These are phyloP conservation scores for Dothiorella sarmentorum DNA, from an alignment of 2,329 filamentous ascomycete genomes.

Conservation along the genomic window DNA sequence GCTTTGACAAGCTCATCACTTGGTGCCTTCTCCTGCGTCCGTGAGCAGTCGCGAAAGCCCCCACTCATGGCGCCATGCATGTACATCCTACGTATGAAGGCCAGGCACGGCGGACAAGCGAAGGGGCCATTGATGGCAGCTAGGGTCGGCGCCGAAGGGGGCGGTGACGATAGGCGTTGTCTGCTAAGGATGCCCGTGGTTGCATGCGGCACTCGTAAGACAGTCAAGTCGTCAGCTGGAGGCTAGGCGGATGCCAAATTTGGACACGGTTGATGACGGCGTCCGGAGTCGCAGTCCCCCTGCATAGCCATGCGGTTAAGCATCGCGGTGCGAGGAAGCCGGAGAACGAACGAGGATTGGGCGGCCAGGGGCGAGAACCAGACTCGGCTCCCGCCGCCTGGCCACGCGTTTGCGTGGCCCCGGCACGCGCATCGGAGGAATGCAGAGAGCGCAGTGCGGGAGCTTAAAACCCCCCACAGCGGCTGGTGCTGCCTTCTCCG, in stretches of 20 bases:
- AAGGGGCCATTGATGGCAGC: neutral
- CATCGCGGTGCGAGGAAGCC: neutral
- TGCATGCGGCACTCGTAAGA: neutral
- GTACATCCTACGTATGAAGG: too few species aligned
- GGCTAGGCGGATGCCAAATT: neutral
- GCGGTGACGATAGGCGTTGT: neutral
- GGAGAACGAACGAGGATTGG: neutral
- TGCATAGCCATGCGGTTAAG: too few species aligned
- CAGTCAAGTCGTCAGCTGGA: neutral
- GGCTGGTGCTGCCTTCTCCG: neutral
- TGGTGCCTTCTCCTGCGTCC: neutral
- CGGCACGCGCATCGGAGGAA: constrained; percentile 3
- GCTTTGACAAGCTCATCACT: constrained; percentile 5
- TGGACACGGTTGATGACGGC: neutral
- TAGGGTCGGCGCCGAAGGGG: neutral
- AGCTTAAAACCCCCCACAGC: constrained; percentile 7
- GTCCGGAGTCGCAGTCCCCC: too few species aligned
- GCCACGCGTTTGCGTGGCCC: constrained; percentile 11
- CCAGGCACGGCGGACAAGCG: neutral
- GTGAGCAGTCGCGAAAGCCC: neutral
- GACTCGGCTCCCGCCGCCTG: constrained; percentile 1
- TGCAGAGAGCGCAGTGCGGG: neutral
- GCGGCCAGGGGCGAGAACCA: constrained; percentile 4
- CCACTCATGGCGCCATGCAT: constrained; percentile 1
- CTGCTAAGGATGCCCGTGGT: neutral